Percentiles rank a stretch among this genome's conserved stretches.
These are phyloP conservation scores for Aspergillus nidulans DNA, from an alignment of 495 filamentous ascomycete genomes.

Conservation along the genomic window DNA sequence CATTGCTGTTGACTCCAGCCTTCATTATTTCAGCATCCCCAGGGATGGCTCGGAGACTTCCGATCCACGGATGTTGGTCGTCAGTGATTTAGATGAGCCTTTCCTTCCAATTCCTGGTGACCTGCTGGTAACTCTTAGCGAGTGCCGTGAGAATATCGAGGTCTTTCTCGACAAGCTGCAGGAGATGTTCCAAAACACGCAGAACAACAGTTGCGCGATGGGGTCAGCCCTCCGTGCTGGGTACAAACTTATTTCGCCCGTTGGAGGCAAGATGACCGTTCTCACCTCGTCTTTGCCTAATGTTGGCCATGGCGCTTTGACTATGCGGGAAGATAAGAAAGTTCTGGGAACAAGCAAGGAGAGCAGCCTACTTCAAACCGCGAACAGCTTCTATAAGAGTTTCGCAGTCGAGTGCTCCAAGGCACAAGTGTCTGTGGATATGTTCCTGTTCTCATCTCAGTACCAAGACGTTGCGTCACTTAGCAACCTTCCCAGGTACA, in stretches of 20 bases:
- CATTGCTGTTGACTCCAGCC: conserved; percentile 88
- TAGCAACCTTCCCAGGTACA: conserved; percentile 91
- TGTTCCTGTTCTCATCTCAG: conserved; percentile 96
- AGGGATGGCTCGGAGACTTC: conserved; percentile 77
- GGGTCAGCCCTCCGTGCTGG: conserved; percentile 87
- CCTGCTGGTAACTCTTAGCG: conserved; percentile 83
- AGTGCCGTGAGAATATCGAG: conserved; percentile 87
- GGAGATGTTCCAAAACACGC: conserved; percentile 93
- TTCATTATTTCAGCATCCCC: conserved; percentile 94
- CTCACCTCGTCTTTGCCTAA: conserved; percentile 89
- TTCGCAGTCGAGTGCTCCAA: conserved; percentile 99
- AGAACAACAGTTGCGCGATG: conserved; percentile 82
- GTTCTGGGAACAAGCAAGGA: conserved; percentile 92
- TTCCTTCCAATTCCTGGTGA: conserved; percentile 93
- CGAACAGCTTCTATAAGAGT: conserved; percentile 95
- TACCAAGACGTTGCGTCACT: conserved; percentile 97
- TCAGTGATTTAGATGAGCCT: conserved; percentile 94
- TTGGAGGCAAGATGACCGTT: conserved; percentile 92
- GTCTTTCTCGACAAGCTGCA: conserved; percentile 86
- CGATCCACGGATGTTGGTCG: conserved; percentile 86
- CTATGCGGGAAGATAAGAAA: conserved; percentile 96
- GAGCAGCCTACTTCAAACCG: conserved; percentile 78
- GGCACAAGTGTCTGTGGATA: conserved; percentile 96
- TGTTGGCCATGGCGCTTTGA: conserved; percentile 80
- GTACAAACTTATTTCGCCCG: conserved; percentile 87